These are phyloP conservation scores for Ustilaginoidea virens DNA, from an alignment of 2,329 filamentous ascomycete genomes.

Conservation along the genomic window DNA sequence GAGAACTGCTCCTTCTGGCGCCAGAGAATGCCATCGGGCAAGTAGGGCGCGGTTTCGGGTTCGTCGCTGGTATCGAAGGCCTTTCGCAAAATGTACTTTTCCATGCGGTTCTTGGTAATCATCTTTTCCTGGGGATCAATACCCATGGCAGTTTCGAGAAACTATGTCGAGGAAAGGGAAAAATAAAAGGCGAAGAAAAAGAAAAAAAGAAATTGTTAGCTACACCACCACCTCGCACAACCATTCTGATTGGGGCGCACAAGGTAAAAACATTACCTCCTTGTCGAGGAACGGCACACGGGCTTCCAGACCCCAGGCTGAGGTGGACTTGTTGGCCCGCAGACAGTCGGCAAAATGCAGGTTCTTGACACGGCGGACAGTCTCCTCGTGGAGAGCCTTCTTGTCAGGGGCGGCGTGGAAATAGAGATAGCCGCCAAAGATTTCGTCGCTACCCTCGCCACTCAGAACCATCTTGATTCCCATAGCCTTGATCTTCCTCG, in stretches of 20 bases:
- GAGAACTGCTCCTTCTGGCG: constrained; percentile 99
- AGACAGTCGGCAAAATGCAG: constrained; percentile 92
- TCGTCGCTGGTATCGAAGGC: constrained; percentile 90
- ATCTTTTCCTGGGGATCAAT: constrained; percentile 92
- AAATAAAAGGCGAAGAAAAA: too few relatives aligned
- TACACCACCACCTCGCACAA: background rate
- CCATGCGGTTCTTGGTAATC: constrained; percentile 77
- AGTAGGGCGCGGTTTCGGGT: constrained; percentile 65
- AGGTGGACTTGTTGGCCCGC: constrained; percentile 97
- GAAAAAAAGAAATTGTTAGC: constrained; percentile 2
- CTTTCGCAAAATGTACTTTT: constrained; percentile 97
- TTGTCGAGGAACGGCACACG: constrained; percentile 98
- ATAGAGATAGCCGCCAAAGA: constrained; percentile 96
- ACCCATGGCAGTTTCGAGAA: constrained; percentile 85
- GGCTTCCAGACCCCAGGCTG: constrained; percentile 94
- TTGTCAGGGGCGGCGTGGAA: constrained; percentile 90
- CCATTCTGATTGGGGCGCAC: too few relatives aligned
- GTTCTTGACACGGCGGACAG: constrained; percentile 88
- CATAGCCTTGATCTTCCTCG: constrained; percentile 98
- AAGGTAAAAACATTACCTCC: constrained; percentile 49
- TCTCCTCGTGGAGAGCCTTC: constrained; percentile 90
- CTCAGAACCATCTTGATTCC: constrained; percentile 99
- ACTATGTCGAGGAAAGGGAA: too few relatives aligned
- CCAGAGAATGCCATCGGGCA: constrained; percentile 94
- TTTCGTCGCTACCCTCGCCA: constrained; percentile 94